Evolutionary conservation across 257 asterid genomes (phyloP), one percentile per base, ranked within the genome.

Genomic region (Solanum pimpinellifolium): DNA sequence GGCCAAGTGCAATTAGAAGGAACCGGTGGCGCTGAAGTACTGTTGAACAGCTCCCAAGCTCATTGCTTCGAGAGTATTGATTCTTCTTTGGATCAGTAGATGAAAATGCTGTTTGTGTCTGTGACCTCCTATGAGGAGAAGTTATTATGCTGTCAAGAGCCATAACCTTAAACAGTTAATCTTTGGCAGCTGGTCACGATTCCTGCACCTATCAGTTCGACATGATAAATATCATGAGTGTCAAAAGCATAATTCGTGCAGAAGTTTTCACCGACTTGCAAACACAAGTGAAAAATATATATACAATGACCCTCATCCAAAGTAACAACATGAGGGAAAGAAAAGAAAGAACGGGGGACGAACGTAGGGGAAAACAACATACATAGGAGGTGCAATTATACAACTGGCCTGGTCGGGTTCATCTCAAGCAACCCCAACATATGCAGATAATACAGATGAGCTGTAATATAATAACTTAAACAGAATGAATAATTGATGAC

Each of bases 51-150:
- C 88, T 89, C 37, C 91, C 93, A 2, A 90, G 87, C 41, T 92
- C 93, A 56, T 90, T 86, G 11, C 83, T 89, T 27, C 92, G 91
- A 5, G 91, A 83, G 68, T 65, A 74, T 68, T 90, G 89, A 78
- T 82, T 91, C 85, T 78, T 89, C 39, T 56, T n/a, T 25, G 87
- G 66, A 70, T 90, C 89, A 11, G 92, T 75, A 77, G 47, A 27
- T 52, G 91, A 88, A 29, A 92, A 87, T 13, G 87, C 89, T 59
- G 52, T 91, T 75, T 89, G 92, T 15, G 89, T 39, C 86, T 89
- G 92, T 72, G 93, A 84, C 86, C 94, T 91, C 87, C 94, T 88
- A 82, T 91, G 94, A 82, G 94, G 94, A 29, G 94, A 92, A 41
- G 91, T 84, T 90, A 91, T 86, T 80, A 66, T 49, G 76, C 84